A percentile compares a stretch with the other conserved stretches of the same genome.
Evolutionary conservation across 2,329 filamentous ascomycete genomes (phyloP).

Genomic region (Metarhizium album): DNA sequence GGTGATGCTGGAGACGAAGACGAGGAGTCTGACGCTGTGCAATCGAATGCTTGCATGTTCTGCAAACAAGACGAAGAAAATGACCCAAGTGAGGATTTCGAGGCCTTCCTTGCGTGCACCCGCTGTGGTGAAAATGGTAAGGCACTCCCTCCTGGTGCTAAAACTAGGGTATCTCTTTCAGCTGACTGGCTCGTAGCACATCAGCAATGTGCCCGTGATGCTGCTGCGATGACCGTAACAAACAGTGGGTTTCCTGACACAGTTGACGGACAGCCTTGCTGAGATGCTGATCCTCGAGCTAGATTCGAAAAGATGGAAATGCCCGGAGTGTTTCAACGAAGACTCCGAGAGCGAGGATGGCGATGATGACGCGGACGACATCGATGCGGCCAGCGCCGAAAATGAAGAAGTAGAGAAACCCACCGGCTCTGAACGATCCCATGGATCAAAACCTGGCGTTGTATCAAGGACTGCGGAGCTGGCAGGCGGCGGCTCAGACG

Average conservation of each 20-base stretch:
- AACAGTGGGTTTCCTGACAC: slow-evolving; percentile 17
- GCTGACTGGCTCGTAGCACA: slow-evolving; percentile 58
- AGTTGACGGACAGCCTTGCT: not conserved
- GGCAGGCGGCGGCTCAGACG: slow-evolving; percentile 20
- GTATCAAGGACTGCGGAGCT: slow-evolving; percentile 21
- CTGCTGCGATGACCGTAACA: slow-evolving; percentile 28
- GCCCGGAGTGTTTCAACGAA: slow-evolving; percentile 34
- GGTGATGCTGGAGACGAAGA: slow-evolving; percentile 7
- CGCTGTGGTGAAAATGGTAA: slow-evolving; percentile 75
- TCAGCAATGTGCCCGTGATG: slow-evolving; percentile 74
- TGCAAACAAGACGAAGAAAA: slow-evolving; percentile 76
- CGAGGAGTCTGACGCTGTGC: slow-evolving; percentile 13
- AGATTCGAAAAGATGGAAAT: slow-evolving; percentile 39
- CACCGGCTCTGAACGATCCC: slow-evolving; percentile 18
- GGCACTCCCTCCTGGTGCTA: slow-evolving; percentile 26
- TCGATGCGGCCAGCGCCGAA: slow-evolving; percentile 14
- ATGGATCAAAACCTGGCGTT: slow-evolving; percentile 30
- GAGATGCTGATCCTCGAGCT: slow-evolving; percentile 13
- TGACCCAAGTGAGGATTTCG: slow-evolving; percentile 71
- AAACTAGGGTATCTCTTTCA: not conserved
- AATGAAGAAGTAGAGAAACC: slow-evolving; percentile 13
- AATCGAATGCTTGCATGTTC: slow-evolving; percentile 48
- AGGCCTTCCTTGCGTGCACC: slow-evolving; percentile 65
- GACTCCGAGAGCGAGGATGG: slow-evolving; percentile 17
- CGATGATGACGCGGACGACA: slow-evolving; percentile 20